Evolutionary conservation across 2,329 filamentous ascomycete species (phyloP), one percentile per base, ranked within the genome.

Genomic region (Lasiodiplodia theobromae): DNA sequence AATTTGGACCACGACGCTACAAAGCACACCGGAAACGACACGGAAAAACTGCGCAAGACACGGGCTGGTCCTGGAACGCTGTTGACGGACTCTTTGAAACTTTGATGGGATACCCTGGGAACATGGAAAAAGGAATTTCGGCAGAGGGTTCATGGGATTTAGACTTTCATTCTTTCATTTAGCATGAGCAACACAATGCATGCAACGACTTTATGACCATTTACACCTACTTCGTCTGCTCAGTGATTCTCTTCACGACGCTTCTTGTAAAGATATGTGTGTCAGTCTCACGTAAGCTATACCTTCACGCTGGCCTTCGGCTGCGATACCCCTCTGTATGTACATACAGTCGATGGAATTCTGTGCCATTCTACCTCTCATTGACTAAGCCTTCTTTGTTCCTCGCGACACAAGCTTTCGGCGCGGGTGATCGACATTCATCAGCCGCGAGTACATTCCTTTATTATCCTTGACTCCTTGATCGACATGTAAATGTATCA

Each of bases 31-130:
- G 25, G 37, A 58, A 40, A 40, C n/a, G n/a, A 37, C 52, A 21
- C 21, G 16, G 7, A 31, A 47, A 56, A 56, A 25, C n/a, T 25
- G 57, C 58, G 40, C 21, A 38, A 34, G 18, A 23, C 23, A 47
- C 37, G 57, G 57, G 38, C 57, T 60, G 57, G 57, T 60, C 57
- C 57, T 49, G 23, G 34, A 23, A 60, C 18, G 40, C 40, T 51
- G 58, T 51, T 63, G 58, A 51, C 58, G 18, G 40, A 63, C 10
- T 28, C n/a, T 21, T 4, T 28, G 34, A 34, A 18, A 21, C 18
- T 63, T 37, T 49, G n/a, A 51, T 49, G 40, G 58, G 40, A 63
- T 63, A 63, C 44, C 58, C 58, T 63, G 23, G 40, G 25, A 21
- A 21, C 28, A 31, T 37, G 53, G 53, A 10, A 21, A 63, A 47